These are phyloP conservation scores for Colletotrichum sidae DNA, from an alignment of 2,329 filamentous ascomycete species.

Conservation along the genomic window DNA sequence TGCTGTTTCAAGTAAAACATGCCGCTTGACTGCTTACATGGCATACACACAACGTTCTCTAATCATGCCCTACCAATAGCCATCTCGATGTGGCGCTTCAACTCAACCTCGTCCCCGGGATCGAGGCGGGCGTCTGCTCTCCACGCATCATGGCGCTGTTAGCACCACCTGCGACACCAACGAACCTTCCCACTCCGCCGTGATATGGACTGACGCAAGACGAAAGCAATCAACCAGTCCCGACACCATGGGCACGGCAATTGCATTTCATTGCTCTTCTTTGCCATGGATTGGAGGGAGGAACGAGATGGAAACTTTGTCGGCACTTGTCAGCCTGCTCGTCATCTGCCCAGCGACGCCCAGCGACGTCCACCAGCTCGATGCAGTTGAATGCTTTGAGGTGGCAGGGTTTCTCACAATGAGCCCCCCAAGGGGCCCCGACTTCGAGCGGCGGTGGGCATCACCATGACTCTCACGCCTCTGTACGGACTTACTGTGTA, in stretches of 20 bases:
- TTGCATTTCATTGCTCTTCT: constrained; percentile 12
- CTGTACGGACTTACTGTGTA: neutral
- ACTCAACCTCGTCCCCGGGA: constrained; percentile 10
- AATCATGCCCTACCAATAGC: too few species aligned
- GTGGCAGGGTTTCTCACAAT: constrained; percentile 14
- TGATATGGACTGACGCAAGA: constrained; percentile 15
- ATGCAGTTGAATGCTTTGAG: constrained; percentile 8
- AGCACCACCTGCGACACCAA: constrained; percentile 4
- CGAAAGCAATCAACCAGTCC: constrained; percentile 24
- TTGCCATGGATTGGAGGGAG: constrained; percentile 28
- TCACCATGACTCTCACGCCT: constrained; percentile 9
- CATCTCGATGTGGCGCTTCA: neutral
- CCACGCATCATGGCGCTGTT: constrained; percentile 19
- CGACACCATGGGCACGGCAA: constrained; percentile 17
- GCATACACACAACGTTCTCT: too few species aligned
- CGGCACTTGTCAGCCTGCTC: constrained; percentile 18
- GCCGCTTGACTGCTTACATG: neutral
- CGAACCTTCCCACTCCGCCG: constrained; percentile 9
- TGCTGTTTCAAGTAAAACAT: constrained; percentile 35
- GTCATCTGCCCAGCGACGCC: constrained; percentile 20
- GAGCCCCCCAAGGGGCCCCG: too few species aligned
- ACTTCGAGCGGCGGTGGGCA: too few species aligned
- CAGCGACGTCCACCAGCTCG: neutral
- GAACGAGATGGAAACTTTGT: constrained; percentile 31
- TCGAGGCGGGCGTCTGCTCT: constrained; percentile 17